Percentiles rank a stretch among this genome's conserved stretches.
Conservation (phyloP, 139 green algal genomes). For the Coelastrella sp. region DNA sequence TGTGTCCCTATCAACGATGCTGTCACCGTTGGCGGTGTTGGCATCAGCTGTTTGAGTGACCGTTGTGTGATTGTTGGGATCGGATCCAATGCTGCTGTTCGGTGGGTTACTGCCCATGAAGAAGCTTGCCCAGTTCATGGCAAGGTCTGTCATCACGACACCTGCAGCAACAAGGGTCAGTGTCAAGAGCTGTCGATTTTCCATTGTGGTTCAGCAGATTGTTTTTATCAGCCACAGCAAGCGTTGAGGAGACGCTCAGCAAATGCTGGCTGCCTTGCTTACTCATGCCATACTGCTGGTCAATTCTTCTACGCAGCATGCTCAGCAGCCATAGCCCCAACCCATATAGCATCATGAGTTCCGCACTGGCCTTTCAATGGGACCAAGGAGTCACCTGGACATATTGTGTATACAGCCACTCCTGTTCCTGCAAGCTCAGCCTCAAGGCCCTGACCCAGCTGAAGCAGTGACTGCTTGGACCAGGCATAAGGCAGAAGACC, state of each 20-base stretch:
- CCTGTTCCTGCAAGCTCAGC: conserved; percentile 8
- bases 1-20: no score
- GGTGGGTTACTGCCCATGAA: neutral
- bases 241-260: no score
- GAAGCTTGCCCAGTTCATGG: neutral
- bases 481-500: conserved; percentile 29
- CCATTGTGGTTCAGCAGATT: neutral
- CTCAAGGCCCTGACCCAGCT: conserved; percentile 24
- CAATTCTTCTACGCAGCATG: no score
- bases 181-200: no score
- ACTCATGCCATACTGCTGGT: no score
- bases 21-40: neutral
- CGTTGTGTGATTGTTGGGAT: neutral
- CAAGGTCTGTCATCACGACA: conserved; percentile 16
- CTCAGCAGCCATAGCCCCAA: neutral
- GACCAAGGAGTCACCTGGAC: neutral
- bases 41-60: neutral
- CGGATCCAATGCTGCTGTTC: neutral
- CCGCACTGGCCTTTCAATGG: neutral
- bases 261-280: no score
- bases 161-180: no score
- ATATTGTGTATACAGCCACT: neutral
- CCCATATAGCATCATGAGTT: neutral
- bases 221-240: neutral
- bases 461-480: conserved; percentile 29